Conservation (phyloP, 805 yeast genomes). For the Wickerhamiella australiensis region DNA sequence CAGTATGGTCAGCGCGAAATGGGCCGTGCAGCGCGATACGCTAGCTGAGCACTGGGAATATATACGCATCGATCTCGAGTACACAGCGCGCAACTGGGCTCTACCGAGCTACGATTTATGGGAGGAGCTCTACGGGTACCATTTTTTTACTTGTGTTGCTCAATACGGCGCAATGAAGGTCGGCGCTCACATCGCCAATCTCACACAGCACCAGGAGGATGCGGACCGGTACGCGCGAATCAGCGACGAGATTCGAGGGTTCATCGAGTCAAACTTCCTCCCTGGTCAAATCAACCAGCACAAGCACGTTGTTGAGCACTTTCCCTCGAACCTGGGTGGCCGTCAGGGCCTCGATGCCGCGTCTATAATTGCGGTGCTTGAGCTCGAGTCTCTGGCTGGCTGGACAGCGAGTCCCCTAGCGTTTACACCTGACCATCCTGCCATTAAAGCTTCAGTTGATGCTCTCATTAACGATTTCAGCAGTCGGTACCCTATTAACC, state of each 20-base stretch:
- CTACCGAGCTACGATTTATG: slow-evolving; percentile 70
- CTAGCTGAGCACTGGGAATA: slow-evolving; percentile 38
- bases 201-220: slow-evolving; percentile 12
- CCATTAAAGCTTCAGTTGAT: slow-evolving; percentile 1
- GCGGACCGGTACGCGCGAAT: slow-evolving; percentile 5
- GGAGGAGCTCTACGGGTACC: slow-evolving; percentile 74
- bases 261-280: slow-evolving; percentile 16
- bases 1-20: slow-evolving; percentile 48
- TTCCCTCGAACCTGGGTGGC: slow-evolving; percentile 9
- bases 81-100: slow-evolving; percentile 50
- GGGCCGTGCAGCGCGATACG: slow-evolving; percentile 30
- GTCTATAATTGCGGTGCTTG: slow-evolving; percentile 13
- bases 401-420: slow-evolving; percentile 16
- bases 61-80: slow-evolving; percentile 58
- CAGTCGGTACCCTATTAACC: slow-evolving; percentile 63
- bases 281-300: neutral
- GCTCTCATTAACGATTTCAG: slow-evolving; percentile 54
- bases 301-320: slow-evolving; percentile 16
- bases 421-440: neutral
- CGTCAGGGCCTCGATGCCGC: slow-evolving; percentile 16
- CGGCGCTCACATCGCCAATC: slow-evolving; percentile 35
- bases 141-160: slow-evolving; percentile 66
- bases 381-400: slow-evolving; percentile 13
- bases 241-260: slow-evolving; percentile 10
- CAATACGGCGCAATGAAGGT: slow-evolving; percentile 57